These are phyloP conservation scores for Fusarium armeniacum DNA, from an alignment of 2,329 filamentous ascomycete species.

Conservation along the genomic window DNA sequence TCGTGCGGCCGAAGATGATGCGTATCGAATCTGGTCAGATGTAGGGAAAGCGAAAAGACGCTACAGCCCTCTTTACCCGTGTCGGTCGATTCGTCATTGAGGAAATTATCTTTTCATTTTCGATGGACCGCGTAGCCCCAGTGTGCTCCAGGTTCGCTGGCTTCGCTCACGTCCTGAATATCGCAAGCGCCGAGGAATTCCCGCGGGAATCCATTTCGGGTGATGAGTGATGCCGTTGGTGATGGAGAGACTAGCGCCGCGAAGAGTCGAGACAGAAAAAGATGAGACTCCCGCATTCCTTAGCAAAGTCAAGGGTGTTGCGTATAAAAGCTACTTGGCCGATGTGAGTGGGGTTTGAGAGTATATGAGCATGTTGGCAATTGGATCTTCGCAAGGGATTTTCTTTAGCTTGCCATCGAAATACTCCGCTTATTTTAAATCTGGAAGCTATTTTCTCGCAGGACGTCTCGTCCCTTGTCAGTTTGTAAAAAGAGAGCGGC, in stretches of 20 bases:
- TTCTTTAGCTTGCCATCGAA: neutral
- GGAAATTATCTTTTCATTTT: neutral
- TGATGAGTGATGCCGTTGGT: too few species aligned
- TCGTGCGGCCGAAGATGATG: neutral
- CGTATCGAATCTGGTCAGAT: neutral
- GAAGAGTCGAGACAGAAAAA: neutral
- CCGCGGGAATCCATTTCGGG: neutral
- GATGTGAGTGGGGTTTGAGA: neutral
- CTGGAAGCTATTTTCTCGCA: neutral
- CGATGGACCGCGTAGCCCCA: slow-evolving; percentile 4
- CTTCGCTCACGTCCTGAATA: slow-evolving; percentile 1
- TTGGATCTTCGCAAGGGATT: neutral
- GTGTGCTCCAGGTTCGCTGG: neutral
- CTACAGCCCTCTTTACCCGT: neutral
- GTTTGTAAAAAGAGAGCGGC: neutral
- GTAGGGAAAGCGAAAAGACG: neutral
- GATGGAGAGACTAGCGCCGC: neutral
- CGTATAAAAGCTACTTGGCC: neutral
- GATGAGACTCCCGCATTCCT: neutral
- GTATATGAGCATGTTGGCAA: neutral
- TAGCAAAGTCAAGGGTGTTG: neutral
- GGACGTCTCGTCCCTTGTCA: neutral
- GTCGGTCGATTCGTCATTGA: neutral
- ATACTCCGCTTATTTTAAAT: neutral
- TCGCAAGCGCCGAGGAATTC: neutral